Evolutionary conservation across 345 rosid genomes (phyloP), one percentile per base, ranked within the genome.

Genomic region (Lenwebbia sp.): DNA sequence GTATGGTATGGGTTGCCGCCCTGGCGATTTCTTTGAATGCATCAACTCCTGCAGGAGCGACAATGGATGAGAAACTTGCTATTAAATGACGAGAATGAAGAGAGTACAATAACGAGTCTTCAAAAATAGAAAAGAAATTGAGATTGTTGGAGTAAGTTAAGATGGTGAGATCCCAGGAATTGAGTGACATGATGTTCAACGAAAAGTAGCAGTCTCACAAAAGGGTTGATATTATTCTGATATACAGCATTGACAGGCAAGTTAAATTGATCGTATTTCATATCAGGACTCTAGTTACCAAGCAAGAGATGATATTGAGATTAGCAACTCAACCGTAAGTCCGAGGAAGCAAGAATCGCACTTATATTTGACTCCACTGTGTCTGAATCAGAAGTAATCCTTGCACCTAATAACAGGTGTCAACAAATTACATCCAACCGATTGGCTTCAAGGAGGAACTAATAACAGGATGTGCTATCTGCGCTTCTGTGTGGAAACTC

Each of bases 1-100:
- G 86, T 62, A 90, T 87, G 65, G 93, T 87, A 81, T 93, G 94
- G 2, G 94, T 94, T 21, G 93, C 90, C 28, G 84, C 87, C 87
- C 94, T 89, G 3, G 94, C 93, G 5, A 93, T 89, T 88, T 86
- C 91, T 88, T 93, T 94, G 85, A 92, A 94, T 22, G 70, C 54
- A 82, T 91, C 82, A 10, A 87, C 87, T 84, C 89, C 94, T 93
- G 91, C 91, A 87, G 21, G 82, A 50, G 37, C 15, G n/a, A 74
- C 23, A 51, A 78, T 10, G 41, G 37, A 49, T 1, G 37, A 25
- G n/a, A 49, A 52, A 84, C 19, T 25, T 49, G 75, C 7, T 51
- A 33, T 3, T 14, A 76, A 37, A 52, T n/a, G 50, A 37, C 47
- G 28, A 54, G 26, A 70, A 37, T 2, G 78, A 33, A 65, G 78